Evolutionary conservation across 176 grass and related monocot genomes (phyloP), one percentile per base, ranked within the genome.

Genomic region (Secale cereale): DNA sequence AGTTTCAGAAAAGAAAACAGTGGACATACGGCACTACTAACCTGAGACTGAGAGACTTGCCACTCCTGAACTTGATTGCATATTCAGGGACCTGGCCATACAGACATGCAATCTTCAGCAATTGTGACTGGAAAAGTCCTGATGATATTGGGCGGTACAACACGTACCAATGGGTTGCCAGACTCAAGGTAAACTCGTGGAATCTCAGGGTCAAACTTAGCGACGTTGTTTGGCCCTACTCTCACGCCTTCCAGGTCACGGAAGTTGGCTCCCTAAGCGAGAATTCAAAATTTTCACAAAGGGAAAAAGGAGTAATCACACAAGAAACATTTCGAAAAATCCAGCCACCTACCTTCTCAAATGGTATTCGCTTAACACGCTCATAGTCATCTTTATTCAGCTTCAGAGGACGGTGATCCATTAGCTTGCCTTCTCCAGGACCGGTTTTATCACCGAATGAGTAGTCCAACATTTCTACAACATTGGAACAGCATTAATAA

Each of bases 181-280:
- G 93, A 95, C 2, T 74, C 28, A 4, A 98, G 62, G 8, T 90
- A 45, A 20, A 91, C 81, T 28, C 93, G 82, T 2, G 69, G 15
- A 17, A 98, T 23, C 29, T 83, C 64, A 3, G 85, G 72, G 83
- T 98, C 85, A 88, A 90, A 95, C 65, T 90, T 79, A 8, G 86
- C 87, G 0, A 57, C 63, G 10, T 98, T 98, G 19, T 94, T 90
- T 1, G 87, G 79, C 31, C 96, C 87, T 6, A 98, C 96, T 69
- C 26, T 85, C 4, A 98, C 91, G 4, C 96, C 93, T 63, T 41
- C 83, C 15, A 98, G 68, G 43, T 95, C 91, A 10, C 93, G 88
- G 50, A 98, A 98, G 57, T 98, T 98, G 85, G 96, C 96, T 62
- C 89, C 93, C 96, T 97, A 6, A 85, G 10, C 39, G 1, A 77